phyloP scores from a whole-genome alignment of 371 early-diverging fungal genomes.

The Lichtheimia corymbifera region DNA sequence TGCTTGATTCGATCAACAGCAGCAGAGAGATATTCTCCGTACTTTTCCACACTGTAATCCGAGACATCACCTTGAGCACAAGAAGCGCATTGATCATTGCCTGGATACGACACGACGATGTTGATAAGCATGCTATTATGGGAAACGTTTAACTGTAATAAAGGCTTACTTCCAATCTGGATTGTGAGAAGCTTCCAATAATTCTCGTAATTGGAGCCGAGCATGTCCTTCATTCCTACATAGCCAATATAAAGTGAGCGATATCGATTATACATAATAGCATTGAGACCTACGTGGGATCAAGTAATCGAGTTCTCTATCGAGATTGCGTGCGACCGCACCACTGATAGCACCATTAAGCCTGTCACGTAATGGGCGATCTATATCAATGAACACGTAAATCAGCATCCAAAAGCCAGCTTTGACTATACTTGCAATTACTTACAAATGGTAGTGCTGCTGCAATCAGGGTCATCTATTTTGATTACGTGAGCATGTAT shows the following conservation, averaged over 20 bases:
- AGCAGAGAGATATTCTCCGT: slow-evolving; percentile 7
- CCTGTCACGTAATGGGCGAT: neutral
- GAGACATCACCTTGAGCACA: slow-evolving; percentile 5
- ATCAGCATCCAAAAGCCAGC: slow-evolving; percentile 8
- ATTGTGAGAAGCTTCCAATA: slow-evolving; percentile 48
- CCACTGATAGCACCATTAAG: slow-evolving; percentile 48
- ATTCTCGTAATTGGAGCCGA: slow-evolving; percentile 17
- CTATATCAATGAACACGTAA: neutral
- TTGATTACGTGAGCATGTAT: neutral
- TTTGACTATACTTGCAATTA: too few species aligned
- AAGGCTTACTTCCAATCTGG: slow-evolving; percentile 41
- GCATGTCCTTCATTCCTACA: slow-evolving; percentile 20
- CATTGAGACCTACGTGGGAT: slow-evolving; percentile 22
- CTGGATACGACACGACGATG: neutral
- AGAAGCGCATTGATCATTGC: slow-evolving; percentile 21
- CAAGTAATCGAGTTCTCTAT: slow-evolving; percentile 36
- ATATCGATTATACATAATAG: neutral
- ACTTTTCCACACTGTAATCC: slow-evolving; percentile 10
- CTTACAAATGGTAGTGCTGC: too few species aligned
- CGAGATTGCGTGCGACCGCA: slow-evolving; percentile 31
- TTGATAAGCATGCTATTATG: neutral
- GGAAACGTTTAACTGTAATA: slow-evolving; percentile 20
- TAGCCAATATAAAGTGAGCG: neutral
- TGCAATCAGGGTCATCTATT: too few species aligned
- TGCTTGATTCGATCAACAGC: slow-evolving; percentile 12